Conservation (phyloP, 108 stramenopile species). For the Nitzschia putrida region DNA sequence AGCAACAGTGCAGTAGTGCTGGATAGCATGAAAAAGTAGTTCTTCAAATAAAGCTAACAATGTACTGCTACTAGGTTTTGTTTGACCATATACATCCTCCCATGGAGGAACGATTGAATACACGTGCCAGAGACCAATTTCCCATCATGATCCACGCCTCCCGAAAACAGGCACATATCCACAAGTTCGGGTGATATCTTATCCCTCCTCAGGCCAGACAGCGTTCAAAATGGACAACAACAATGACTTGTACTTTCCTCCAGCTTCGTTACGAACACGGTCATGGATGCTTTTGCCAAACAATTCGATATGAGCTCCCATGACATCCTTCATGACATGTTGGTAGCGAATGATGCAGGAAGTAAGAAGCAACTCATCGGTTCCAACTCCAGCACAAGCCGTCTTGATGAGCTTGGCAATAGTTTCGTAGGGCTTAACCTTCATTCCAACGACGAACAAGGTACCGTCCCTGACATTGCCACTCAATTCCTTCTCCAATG, state of each 20-base stretch:
- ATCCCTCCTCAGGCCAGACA: slow-evolving; percentile 58
- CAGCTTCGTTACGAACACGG: slow-evolving; percentile 47
- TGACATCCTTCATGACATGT: slow-evolving; percentile 38
- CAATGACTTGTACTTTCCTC: slow-evolving; percentile 53
- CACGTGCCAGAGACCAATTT: too few species aligned
- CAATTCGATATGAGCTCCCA: slow-evolving; percentile 52
- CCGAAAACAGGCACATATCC: too few species aligned
- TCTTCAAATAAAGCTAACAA: too few species aligned
- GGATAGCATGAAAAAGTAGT: too few species aligned
- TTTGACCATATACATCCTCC: too few species aligned
- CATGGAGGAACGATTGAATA: too few species aligned
- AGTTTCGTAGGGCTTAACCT: slow-evolving; percentile 59
- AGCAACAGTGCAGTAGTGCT: too few species aligned
- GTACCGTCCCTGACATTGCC: slow-evolving; percentile 53
- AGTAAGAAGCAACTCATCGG: slow-evolving; percentile 63
- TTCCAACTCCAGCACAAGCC: slow-evolving; percentile 67
- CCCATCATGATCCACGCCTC: too few species aligned
- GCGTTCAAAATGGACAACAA: slow-evolving; percentile 57
- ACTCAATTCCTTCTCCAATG: slow-evolving; percentile 71
- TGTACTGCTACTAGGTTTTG: too few species aligned
- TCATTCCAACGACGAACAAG: slow-evolving; percentile 56
- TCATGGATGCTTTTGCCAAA: slow-evolving; percentile 66
- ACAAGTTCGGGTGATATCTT: neutral
- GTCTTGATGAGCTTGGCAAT: slow-evolving; percentile 61
- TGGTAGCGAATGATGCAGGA: slow-evolving; percentile 64